These are phyloP conservation scores for Hsuehochloa calcarea DNA, from an alignment of 176 grass and related monocot genomes.

Conservation along the genomic window DNA sequence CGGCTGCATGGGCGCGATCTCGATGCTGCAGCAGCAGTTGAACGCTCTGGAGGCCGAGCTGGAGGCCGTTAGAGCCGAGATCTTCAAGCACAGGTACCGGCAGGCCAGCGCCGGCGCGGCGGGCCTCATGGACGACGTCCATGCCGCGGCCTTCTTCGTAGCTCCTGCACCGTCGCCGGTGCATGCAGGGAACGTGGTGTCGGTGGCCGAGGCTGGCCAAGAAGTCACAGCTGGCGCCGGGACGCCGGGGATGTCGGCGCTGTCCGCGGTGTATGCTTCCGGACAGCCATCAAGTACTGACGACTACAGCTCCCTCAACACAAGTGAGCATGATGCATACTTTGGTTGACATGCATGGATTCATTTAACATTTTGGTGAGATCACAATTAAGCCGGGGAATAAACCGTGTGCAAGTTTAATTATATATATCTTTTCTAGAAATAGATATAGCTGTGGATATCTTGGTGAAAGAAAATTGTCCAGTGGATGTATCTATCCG, in stretches of 20 bases:
- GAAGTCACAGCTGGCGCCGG: background rate
- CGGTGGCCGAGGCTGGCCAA: conserved; percentile 20
- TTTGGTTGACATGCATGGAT: conserved; percentile 62
- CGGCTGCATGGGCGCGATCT: conserved; percentile 91
- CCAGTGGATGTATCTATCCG: conserved; percentile 10
- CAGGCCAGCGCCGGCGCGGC: conserved; percentile 26
- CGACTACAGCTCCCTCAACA: conserved; percentile 57
- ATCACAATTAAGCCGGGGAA: conserved; percentile 9
- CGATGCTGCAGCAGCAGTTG: conserved; percentile 70
- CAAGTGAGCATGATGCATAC: conserved; percentile 69
- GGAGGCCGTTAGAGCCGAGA: conserved; percentile 62
- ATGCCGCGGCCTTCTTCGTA: background rate
- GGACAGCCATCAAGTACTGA: conserved; percentile 46
- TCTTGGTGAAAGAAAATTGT: conserved; percentile 21
- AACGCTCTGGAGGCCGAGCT: conserved; percentile 83
- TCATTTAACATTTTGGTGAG: conserved; percentile 43
- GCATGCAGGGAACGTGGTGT: conserved; percentile 31
- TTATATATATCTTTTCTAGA: conserved; percentile 32
- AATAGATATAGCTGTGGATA: conserved; percentile 34
- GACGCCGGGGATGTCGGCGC: conserved; percentile 25
- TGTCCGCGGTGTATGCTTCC: conserved; percentile 36
- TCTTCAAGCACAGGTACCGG: conserved; percentile 78
- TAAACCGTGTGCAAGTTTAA: conserved; percentile 42
- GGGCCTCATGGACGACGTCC: background rate
- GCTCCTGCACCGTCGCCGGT: background rate